These are phyloP conservation scores for Olyra latifolia DNA, from an alignment of 176 grass and related monocot species.

Conservation along the genomic window DNA sequence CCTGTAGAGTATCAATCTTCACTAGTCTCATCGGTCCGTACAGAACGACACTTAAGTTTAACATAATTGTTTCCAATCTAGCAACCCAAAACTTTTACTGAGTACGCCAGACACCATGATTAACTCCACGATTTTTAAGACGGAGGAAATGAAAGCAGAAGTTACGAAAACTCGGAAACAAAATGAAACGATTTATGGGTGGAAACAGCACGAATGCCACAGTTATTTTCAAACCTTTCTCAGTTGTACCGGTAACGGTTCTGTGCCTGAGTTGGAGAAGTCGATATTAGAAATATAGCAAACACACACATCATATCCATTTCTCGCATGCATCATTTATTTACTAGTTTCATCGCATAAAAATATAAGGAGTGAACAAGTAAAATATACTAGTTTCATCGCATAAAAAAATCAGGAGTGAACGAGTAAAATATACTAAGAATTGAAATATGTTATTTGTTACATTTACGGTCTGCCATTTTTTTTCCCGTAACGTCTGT, in stretches of 20 bases:
- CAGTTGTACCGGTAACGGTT: too few relatives aligned
- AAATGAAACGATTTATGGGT: too few relatives aligned
- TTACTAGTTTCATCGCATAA: neutral
- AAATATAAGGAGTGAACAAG: neutral
- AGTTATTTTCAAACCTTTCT: too few relatives aligned
- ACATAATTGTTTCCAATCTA: too few relatives aligned
- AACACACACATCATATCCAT: neutral
- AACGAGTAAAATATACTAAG: neutral
- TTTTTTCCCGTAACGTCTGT: neutral
- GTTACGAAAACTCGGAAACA: too few relatives aligned
- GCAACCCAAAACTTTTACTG: too few relatives aligned
- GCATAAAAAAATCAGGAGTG: neutral
- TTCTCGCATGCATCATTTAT: neutral
- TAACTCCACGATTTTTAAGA: too few relatives aligned
- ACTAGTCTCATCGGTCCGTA: neutral
- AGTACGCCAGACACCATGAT: too few relatives aligned
- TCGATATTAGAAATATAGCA: neutral
- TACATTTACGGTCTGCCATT: neutral
- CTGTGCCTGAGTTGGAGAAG: neutral
- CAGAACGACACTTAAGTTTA: too few relatives aligned
- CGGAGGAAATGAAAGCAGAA: too few relatives aligned
- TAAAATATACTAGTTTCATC: neutral
- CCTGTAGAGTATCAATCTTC: neutral
- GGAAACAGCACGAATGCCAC: too few relatives aligned
- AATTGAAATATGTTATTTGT: neutral